phyloP scores from a whole-genome alignment of 331 rosid genomes.

The Prunus yedoensis region DNA sequence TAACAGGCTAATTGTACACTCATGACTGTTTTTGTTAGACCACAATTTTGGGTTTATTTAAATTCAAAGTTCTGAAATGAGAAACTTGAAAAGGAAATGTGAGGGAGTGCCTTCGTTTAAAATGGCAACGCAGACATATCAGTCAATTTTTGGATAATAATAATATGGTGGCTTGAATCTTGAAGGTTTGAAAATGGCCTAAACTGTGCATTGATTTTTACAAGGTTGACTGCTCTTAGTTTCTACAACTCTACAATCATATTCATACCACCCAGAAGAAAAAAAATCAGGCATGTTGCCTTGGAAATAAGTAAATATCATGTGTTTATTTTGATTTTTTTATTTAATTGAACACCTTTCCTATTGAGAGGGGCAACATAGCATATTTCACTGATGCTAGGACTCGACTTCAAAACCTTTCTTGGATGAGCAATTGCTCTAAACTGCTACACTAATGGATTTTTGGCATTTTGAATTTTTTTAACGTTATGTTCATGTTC shows the following conservation, averaged over 20 bases:
- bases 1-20: slow-evolving; percentile 1
- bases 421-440: no score
- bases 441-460: no score
- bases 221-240: neutral
- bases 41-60: slow-evolving; percentile 1
- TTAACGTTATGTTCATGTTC: no score
- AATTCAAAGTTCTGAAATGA: neutral
- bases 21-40: neutral
- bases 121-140: no score
- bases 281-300: no score
- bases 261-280: neutral
- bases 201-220: no score
- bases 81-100: neutral
- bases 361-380: fast-evolving
- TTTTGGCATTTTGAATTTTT: no score
- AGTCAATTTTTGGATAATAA: neutral
- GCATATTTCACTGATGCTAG: no score
- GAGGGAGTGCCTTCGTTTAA: no score
- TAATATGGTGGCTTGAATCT: neutral
- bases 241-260: neutral
- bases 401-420: fast-evolving
- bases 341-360: no score
- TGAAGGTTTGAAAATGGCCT: neutral
- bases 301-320: no score
- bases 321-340: no score